Evolutionary conservation across 441 rosid species (phyloP).

Genomic region (Croton setiger): DNA sequence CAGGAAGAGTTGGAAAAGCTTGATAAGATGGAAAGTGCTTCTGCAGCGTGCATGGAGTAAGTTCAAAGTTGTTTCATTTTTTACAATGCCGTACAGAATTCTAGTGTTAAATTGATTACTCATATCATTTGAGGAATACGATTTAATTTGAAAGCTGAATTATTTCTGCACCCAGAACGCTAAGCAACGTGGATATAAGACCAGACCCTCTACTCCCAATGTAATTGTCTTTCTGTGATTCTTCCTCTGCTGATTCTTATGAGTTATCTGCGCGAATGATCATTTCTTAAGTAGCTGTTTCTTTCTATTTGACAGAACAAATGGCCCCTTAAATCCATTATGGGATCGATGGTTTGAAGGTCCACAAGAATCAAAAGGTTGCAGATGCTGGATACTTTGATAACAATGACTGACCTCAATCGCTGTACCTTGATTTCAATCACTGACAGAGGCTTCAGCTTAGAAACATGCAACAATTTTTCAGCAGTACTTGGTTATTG

Average conservation of each 20-base stretch:
- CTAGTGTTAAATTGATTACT: neutral
- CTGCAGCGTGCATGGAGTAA: conserved; percentile 75
- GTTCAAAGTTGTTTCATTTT: conserved; percentile 5
- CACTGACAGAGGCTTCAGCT: conserved; percentile 13
- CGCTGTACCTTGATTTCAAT: conserved; percentile 3
- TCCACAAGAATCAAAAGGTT: conserved; percentile 56
- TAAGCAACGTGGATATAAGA: conserved; percentile 46
- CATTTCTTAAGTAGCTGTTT: neutral
- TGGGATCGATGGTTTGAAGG: conserved; percentile 96
- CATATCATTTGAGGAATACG: neutral
- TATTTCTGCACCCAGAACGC: conserved; percentile 43
- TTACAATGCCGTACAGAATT: neutral
- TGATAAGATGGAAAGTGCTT: conserved; percentile 65
- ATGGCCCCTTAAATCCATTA: conserved; percentile 48
- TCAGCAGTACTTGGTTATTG: neutral
- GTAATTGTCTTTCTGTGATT: conserved; percentile 34
- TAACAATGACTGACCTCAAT: conserved; percentile 20
- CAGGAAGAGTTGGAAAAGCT: conserved; percentile 85
- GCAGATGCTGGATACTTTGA: conserved; percentile 80
- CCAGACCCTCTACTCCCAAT: conserved; percentile 75
- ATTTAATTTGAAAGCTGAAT: conserved; percentile 20
- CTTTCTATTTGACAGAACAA: conserved; percentile 44
- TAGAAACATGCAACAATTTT: conserved; percentile 8
- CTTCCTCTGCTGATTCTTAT: neutral
- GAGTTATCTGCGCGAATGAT: neutral